Conservation (phyloP, 805 yeast genomes). For the Maudiozyma turicensis region DNA sequence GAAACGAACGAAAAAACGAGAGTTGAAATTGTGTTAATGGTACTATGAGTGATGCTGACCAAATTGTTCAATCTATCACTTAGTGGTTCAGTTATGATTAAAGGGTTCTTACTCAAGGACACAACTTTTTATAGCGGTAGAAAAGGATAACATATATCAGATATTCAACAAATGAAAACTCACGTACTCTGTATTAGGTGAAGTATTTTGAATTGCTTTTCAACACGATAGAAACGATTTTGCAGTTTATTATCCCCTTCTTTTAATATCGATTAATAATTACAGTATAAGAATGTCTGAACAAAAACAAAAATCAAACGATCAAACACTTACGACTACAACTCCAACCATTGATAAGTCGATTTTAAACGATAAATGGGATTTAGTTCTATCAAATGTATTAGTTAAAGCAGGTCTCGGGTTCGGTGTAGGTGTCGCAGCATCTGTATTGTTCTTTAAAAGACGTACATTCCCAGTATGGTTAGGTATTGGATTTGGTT, state of each 20-base stretch:
- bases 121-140: too few species aligned
- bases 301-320: constrained; percentile 5
- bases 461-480: constrained; percentile 97
- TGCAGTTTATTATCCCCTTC: not conserved
- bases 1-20: not conserved
- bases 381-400: constrained; percentile 87
- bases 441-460: constrained; percentile 80
- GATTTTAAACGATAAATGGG: constrained; percentile 76
- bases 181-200: too few species aligned
- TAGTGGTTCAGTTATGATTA: too few species aligned
- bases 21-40: too few species aligned
- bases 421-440: constrained; percentile 90
- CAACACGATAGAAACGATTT: not conserved
- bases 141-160: too few species aligned
- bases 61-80: too few species aligned
- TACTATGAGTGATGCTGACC: too few species aligned
- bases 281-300: constrained; percentile 13
- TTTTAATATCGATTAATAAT: not conserved
- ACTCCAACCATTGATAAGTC: constrained; percentile 38
- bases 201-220: too few species aligned
- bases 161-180: too few species aligned
- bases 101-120: too few species aligned
- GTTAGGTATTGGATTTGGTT: constrained; percentile 94
- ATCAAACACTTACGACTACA: not conserved
- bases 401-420: constrained; percentile 94